These are phyloP conservation scores for Hyphopichia buzzinii DNA, from an alignment of 1,139 yeast species.

Conservation along the genomic window DNA sequence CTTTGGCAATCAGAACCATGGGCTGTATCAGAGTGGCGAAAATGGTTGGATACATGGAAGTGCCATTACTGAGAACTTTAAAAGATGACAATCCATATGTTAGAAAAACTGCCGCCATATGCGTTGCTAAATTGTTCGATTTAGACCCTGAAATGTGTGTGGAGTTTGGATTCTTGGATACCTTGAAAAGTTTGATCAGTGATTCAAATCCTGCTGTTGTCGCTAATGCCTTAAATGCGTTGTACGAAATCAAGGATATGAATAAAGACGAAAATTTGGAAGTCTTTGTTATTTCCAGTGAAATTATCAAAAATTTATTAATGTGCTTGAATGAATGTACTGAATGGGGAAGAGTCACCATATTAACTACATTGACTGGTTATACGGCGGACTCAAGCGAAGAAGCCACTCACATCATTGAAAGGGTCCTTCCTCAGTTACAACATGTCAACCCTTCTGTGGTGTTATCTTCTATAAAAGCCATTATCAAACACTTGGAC, in stretches of 20 bases:
- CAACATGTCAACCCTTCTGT: conserved; percentile 98
- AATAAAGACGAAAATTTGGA: conserved; percentile 48
- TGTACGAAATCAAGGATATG: conserved; percentile 76
- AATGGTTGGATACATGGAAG: conserved; percentile 92
- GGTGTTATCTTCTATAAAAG: conserved; percentile 82
- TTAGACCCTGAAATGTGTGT: conserved; percentile 76
- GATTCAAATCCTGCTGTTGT: conserved; percentile 97
- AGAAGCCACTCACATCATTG: conserved; percentile 85
- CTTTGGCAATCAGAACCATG: conserved; percentile 97
- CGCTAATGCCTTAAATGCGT: conserved; percentile 86
- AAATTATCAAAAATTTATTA: conserved; percentile 62
- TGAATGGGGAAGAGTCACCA: conserved; percentile 97
- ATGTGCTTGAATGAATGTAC: conserved; percentile 93
- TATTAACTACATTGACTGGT: conserved; percentile 76
- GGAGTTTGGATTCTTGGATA: conserved; percentile 82
- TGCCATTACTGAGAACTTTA: conserved; percentile 81
- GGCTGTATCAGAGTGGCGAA: conserved; percentile 95
- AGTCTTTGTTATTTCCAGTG: conserved; percentile 39
- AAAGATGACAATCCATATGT: conserved; percentile 96
- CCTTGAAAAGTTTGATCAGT: conserved; percentile 64
- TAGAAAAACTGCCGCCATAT: conserved; percentile 94
- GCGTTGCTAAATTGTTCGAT: conserved; percentile 94
- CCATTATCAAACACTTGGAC: conserved; percentile 72
- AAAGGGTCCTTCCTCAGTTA: conserved; percentile 89
- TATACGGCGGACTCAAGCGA: conserved; percentile 53